Evolutionary conservation across 768 basidiomycete species (phyloP).

Genomic region (Trametes cinnabarina): DNA sequence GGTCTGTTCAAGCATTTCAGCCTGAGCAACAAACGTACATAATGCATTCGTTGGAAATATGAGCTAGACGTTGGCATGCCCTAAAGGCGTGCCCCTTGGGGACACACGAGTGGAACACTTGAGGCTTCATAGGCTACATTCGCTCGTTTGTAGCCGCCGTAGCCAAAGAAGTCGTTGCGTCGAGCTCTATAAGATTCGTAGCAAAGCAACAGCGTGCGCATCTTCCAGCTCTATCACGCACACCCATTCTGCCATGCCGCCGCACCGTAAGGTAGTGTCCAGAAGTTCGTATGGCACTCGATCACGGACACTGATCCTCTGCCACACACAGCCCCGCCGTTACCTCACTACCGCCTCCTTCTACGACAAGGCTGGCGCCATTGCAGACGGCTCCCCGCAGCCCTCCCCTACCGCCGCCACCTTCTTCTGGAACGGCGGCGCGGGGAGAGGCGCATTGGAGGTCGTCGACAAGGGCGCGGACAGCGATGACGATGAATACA

Average conservation of each 20-base stretch:
- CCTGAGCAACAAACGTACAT: too few relatives aligned
- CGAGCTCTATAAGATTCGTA: too few relatives aligned
- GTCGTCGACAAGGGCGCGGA: not conserved
- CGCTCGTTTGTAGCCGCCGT: too few relatives aligned
- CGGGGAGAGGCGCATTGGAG: not conserved
- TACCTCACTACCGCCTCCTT: constrained; percentile 7
- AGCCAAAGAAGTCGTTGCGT: too few relatives aligned
- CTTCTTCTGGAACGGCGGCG: not conserved
- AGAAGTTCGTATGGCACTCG: not conserved
- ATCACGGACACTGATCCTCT: not conserved
- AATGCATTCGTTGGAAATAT: too few relatives aligned
- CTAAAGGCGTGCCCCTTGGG: too few relatives aligned
- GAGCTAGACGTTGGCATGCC: too few relatives aligned
- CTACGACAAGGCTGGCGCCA: constrained; percentile 17
- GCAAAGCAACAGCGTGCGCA: too few relatives aligned
- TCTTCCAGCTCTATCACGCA: too few relatives aligned
- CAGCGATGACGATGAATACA: constrained; percentile 15
- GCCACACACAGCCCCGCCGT: constrained; percentile 4
- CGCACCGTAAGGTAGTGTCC: constrained; percentile 7
- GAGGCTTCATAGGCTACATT: too few relatives aligned
- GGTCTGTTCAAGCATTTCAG: too few relatives aligned
- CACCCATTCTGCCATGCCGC: not conserved
- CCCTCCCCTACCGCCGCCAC: constrained; percentile 9
- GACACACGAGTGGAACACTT: too few relatives aligned
- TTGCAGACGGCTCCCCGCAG: constrained; percentile 7